Base-by-base conservation (phyloP, 768 basidiomycete species). In the Favolaschia claudopus region DNA sequence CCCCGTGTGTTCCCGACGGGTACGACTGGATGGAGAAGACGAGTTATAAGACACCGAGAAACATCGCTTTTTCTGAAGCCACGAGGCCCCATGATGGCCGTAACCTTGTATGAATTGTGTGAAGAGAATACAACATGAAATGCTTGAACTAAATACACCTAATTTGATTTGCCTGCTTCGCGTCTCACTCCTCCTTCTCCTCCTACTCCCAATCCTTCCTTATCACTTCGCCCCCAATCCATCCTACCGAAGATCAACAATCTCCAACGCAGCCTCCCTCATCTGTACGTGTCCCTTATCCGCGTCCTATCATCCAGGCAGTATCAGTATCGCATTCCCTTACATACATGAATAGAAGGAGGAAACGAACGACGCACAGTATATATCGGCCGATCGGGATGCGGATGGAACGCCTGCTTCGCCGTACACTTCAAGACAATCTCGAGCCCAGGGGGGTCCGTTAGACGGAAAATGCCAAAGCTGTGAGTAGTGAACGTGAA, bases 381-480 rank as follows among this genome's bases (percentile, higher is more conserved):
- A 70, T 95, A 95, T 70, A 95, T 93, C 7, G 92, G 91, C 34
- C 85, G 63, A 67, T 92, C 89, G 24, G 90, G 85, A 74, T 96
- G 94, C 1, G 92, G 92, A 71, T 96, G 94, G 70, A 95, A 95
- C 1, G 91, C 86, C 55, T 90, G 89, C 68, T 85, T 89, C 34
- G 78, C 85, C 2, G 71, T 79, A 69, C 95, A 96, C 0, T 77
- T 72, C 28, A 91, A 70, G 25, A 96, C 87, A 1, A 87, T 84
- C 61, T 88, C 77, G 34, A 97, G 72, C 3, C 95, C 95, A 0
- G 88, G 90, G 0, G 94, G 94, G 70, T 95, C 92, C 0, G 95
- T 96, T 6, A 96, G 75, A 14, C 95, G 90, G 77, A 95, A 94
- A 44, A 95, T 91, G 1, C 93, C 93, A 79, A 91, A 93, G 66